Conservation (phyloP, 2,329 filamentous ascomycete species). For the Fusarium graminum region DNA sequence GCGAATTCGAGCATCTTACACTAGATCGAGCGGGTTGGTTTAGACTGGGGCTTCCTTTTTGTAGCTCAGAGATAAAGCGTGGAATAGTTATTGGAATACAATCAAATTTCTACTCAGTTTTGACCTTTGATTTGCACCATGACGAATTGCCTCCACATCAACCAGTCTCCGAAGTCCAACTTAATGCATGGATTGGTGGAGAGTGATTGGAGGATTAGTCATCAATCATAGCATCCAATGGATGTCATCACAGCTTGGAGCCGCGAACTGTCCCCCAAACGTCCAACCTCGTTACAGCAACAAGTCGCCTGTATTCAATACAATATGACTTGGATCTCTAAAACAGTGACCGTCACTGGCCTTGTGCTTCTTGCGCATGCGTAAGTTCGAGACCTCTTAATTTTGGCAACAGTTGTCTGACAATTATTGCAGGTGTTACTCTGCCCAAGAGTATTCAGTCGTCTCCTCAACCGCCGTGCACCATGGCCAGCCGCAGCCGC, state of each 20-base stretch:
- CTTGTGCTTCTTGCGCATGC: constrained; percentile 86
- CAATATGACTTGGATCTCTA: constrained; percentile 79
- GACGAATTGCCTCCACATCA: too few relatives aligned
- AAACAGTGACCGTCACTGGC: constrained; percentile 78
- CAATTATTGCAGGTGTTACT: constrained; percentile 80
- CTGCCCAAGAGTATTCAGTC: constrained; percentile 89
- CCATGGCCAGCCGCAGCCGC: constrained; percentile 58
- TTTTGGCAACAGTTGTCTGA: constrained; percentile 28
- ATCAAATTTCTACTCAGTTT: not conserved
- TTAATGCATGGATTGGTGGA: constrained; percentile 6
- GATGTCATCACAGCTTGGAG: constrained; percentile 23
- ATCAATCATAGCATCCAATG: constrained; percentile 17
- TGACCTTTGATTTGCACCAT: not conserved
- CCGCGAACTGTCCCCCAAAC: constrained; percentile 44
- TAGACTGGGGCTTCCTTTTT: constrained; percentile 31
- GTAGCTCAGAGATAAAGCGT: constrained; percentile 10
- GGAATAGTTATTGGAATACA: not conserved
- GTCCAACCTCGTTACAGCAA: constrained; percentile 13
- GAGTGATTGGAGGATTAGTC: constrained; percentile 39
- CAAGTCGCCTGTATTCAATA: constrained; percentile 16
- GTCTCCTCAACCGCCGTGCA: constrained; percentile 71
- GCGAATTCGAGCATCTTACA: constrained; percentile 23
- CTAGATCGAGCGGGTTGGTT: constrained; percentile 25
- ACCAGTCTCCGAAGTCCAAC: constrained; percentile 7
- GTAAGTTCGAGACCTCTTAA: constrained; percentile 66